Percentiles rank a stretch among this genome's conserved stretches.
phyloP scores from a whole-genome alignment of 805 yeast genomes.

The Jamesozyma spencerorum region DNA sequence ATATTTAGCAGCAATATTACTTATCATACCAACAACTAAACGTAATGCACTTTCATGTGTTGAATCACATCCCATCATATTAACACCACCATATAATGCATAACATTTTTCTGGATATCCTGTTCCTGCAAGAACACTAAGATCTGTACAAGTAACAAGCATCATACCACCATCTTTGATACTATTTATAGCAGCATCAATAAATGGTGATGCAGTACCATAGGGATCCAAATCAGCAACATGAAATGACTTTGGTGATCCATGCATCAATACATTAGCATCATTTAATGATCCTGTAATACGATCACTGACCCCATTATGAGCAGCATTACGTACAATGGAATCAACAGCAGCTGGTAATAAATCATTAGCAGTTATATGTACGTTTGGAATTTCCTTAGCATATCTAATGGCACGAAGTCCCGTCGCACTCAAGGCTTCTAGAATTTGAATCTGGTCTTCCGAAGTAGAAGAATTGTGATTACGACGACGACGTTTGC shows the following conservation, averaged over 20 bases:
- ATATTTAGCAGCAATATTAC: slow-evolving; percentile 80
- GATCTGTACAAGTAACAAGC: slow-evolving; percentile 90
- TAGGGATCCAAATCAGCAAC: slow-evolving; percentile 93
- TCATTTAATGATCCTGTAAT: slow-evolving; percentile 74
- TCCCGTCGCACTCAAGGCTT: slow-evolving; percentile 93
- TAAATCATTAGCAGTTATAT: slow-evolving; percentile 83
- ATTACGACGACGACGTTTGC: slow-evolving; percentile 18
- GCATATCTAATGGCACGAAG: slow-evolving; percentile 89
- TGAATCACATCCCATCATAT: slow-evolving; percentile 66
- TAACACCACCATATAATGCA: slow-evolving; percentile 88
- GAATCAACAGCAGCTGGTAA: slow-evolving; percentile 77
- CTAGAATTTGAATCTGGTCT: slow-evolving; percentile 56
- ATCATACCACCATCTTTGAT: slow-evolving; percentile 79
- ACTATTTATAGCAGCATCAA: slow-evolving; percentile 82
- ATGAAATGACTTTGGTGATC: slow-evolving; percentile 48
- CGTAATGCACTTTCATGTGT: slow-evolving; percentile 92
- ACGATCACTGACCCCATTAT: slow-evolving; percentile 48
- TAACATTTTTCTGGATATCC: slow-evolving; percentile 96
- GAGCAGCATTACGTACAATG: slow-evolving; percentile 60
- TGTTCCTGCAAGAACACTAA: slow-evolving; percentile 90
- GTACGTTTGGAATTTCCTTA: slow-evolving; percentile 73
- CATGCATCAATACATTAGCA: slow-evolving; percentile 77
- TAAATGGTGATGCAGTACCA: slow-evolving; percentile 93
- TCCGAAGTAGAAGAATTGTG: slow-evolving; percentile 6
- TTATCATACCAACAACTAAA: slow-evolving; percentile 66